Evolutionary conservation across 1,284 basidiomycete species (phyloP).

Genomic region (Inonotus hispidus): DNA sequence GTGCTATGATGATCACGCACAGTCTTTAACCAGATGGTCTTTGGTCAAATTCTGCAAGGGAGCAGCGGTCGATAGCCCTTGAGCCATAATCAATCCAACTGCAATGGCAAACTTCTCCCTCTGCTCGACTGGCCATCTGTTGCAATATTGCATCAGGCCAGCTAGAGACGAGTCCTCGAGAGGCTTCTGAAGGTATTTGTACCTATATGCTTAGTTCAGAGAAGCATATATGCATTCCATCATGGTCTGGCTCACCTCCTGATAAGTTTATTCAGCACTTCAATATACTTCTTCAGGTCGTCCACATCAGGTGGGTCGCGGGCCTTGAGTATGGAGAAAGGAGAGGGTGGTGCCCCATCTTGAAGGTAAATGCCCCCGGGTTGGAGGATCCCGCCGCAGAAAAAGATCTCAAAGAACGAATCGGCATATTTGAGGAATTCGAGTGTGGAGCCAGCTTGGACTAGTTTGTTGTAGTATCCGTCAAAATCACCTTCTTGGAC

Average conservation of each 20-base stretch:
- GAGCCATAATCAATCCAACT: conserved; percentile 76
- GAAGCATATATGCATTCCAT: conserved; percentile 8
- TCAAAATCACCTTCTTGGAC: conserved; percentile 82
- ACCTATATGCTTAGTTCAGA: conserved; percentile 43
- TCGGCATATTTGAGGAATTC: conserved; percentile 96
- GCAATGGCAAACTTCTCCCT: conserved; percentile 81
- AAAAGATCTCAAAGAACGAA: conserved; percentile 89
- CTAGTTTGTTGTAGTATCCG: conserved; percentile 76
- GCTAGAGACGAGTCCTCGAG: conserved; percentile 85
- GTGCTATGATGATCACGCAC: conserved; percentile 34
- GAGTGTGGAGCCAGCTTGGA: conserved; percentile 86
- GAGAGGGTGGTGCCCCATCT: conserved; percentile 73
- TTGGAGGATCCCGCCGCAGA: conserved; percentile 92
- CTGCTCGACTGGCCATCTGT: conserved; percentile 73
- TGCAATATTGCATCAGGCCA: conserved; percentile 82
- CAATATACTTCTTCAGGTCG: conserved; percentile 88
- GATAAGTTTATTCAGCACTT: conserved; percentile 93
- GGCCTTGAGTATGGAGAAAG: conserved; percentile 82
- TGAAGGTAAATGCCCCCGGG: conserved; percentile 91
- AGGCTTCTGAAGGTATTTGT: conserved; percentile 97
- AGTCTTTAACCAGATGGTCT: conserved; percentile 93
- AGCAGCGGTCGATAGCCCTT: conserved; percentile 71
- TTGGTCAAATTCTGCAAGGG: conserved; percentile 83
- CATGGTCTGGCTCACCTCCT: conserved; percentile 56
- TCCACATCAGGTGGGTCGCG: conserved; percentile 72